phyloP scores from a whole-genome alignment of 1,284 basidiomycete species.

The Xanthoconium separans region DNA sequence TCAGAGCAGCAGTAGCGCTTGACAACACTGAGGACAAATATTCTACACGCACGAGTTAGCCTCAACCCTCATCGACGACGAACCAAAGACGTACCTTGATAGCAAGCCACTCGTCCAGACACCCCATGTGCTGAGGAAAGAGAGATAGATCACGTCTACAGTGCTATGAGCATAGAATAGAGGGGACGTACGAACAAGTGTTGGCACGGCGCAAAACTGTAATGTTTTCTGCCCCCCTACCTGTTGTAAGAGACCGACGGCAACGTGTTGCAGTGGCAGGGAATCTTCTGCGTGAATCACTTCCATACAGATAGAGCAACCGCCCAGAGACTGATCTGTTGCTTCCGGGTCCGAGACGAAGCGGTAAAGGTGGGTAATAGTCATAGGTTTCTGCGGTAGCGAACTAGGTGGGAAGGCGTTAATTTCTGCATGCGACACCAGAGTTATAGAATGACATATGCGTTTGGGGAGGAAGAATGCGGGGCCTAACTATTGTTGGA shows the following conservation, averaged over 20 bases:
- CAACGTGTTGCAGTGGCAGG: constrained; percentile 34
- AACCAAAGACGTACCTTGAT: constrained; percentile 55
- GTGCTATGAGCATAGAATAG: neutral
- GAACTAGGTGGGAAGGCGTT: constrained; percentile 43
- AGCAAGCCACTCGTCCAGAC: constrained; percentile 85
- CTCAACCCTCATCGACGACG: neutral
- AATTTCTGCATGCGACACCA: neutral
- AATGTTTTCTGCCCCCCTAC: constrained; percentile 55
- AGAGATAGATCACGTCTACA: neutral
- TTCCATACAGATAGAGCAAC: constrained; percentile 92
- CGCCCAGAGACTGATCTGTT: constrained; percentile 70
- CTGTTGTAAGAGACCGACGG: constrained; percentile 34
- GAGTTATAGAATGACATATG: constrained; percentile 34
- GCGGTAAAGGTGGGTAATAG: constrained; percentile 78
- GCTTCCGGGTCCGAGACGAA: constrained; percentile 63
- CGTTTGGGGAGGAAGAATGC: constrained; percentile 76
- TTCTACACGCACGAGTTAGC: constrained; percentile 46
- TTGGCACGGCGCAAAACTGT: constrained; percentile 86
- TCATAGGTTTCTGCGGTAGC: constrained; percentile 67
- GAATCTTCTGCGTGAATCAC: constrained; percentile 62
- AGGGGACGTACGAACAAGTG: constrained; percentile 75
- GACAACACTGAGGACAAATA: constrained; percentile 83
- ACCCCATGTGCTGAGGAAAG: constrained; percentile 69
- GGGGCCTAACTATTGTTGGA: constrained; percentile 79
- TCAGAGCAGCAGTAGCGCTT: constrained; percentile 74